phyloP scores from a whole-genome alignment of 2,329 filamentous ascomycete species.

The Sporothrix curviconia region DNA sequence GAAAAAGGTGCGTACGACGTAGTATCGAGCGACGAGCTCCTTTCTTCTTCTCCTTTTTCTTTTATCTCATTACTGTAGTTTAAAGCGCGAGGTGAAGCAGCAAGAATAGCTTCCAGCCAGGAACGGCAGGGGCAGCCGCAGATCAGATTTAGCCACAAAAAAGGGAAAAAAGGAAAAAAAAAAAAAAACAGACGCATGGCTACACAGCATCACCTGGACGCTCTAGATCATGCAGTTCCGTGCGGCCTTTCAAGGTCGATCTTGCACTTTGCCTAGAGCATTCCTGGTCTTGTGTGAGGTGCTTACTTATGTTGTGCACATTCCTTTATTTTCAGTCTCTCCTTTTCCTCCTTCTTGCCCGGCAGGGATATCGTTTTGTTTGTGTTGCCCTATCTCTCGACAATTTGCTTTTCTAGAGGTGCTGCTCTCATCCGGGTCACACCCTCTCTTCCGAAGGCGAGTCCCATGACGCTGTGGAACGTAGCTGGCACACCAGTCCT shows the following conservation, averaged over 20 bases:
- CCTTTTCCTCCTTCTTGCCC: too few species aligned
- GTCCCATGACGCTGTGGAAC: constrained; percentile 5
- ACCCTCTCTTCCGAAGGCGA: constrained; percentile 6
- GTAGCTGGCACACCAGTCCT: neutral
- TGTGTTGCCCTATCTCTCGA: too few species aligned
- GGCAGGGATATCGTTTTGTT: neutral
- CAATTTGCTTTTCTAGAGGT: too few species aligned
- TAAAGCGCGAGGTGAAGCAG: too few species aligned
- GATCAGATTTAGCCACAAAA: neutral
- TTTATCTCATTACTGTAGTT: too few species aligned
- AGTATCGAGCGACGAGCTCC: too few species aligned
- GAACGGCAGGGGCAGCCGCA: constrained; percentile 19
- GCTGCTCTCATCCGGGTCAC: neutral
- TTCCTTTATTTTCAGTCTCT: too few species aligned
- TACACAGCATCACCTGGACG: constrained; percentile 9
- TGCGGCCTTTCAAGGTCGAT: constrained; percentile 16
- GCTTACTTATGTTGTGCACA: too few species aligned
- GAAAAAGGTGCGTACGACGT: too few species aligned
- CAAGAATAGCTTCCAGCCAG: neutral
- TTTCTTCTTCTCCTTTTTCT: neutral
- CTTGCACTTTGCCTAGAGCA: constrained; percentile 12
- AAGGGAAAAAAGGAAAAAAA: neutral
- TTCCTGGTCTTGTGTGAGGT: too few species aligned
- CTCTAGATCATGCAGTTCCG: constrained; percentile 21
- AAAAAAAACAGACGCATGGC: neutral